phyloP scores from a whole-genome alignment of 1,139 yeast species.

The Pneumocystis wakefieldiae region DNA sequence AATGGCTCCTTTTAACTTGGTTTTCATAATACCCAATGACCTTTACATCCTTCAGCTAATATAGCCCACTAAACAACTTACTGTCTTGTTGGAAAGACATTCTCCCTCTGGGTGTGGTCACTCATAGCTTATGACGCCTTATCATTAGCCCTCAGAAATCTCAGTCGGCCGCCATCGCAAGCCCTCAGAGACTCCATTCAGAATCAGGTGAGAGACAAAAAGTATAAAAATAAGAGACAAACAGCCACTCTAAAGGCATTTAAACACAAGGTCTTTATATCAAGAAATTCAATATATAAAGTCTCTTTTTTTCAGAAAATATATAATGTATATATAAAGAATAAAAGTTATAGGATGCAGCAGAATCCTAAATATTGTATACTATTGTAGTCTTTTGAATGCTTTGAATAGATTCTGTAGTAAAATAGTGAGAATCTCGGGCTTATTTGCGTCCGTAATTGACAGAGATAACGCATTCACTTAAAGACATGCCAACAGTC shows the following conservation, averaged over 20 bases:
- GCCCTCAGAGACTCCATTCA: no score
- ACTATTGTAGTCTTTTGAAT: no score
- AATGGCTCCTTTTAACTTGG: conserved; percentile 90
- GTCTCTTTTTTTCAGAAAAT: no score
- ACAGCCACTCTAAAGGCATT: no score
- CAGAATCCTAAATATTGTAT: no score
- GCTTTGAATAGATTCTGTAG: not conserved
- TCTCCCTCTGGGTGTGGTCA: conserved; percentile 1
- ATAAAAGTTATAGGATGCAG: not conserved
- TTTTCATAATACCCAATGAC: conserved; percentile 91
- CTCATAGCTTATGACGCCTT: not conserved
- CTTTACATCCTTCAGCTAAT: not conserved
- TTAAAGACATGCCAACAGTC: conserved; percentile 26
- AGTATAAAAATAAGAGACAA: no score
- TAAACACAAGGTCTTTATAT: no score
- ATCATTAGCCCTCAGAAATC: not conserved
- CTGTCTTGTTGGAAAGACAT: conserved; percentile 78
- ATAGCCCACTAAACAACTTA: not conserved
- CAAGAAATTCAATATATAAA: no score
- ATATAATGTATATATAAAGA: not conserved
- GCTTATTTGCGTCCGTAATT: conserved; percentile 26
- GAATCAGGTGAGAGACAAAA: no score
- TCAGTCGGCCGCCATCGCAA: no score
- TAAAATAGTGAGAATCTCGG: no score
- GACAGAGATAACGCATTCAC: conserved; percentile 27